Base-by-base conservation (phyloP, 2,329 filamentous ascomycete species). In the Madurella fahalii region DNA sequence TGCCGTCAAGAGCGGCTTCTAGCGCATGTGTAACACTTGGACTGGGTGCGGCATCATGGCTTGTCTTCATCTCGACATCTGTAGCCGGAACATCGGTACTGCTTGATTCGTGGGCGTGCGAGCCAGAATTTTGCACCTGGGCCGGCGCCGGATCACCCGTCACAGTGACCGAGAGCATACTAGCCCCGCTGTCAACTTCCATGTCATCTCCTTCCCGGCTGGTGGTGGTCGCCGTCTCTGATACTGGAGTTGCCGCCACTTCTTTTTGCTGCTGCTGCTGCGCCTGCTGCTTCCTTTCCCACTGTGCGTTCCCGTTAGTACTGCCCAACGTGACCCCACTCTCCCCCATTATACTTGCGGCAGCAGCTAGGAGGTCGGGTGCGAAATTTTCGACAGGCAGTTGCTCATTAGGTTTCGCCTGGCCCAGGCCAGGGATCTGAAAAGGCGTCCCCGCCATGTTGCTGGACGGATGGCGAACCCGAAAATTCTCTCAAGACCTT, bases 11-110 rank as follows among this genome's bases (percentile, higher is more conserved):
- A 25, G 73, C 72, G 9, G 74, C 75, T 58, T 77, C 75, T 1
- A 77, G 68, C 1, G 74, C 74, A 30, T 69, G 63, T 4, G 73
- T 75, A 2, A 77, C 64, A 3, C 73, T 74, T 71, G 49, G 73
- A 46, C 31, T 74, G 68, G 58, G 54, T 7, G 47, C 50, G 13
- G 56, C 47, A 13, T 53, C 54, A 15, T 42, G 41, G 41, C 30
- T 39, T 5, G 32, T 43, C 31, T 52, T 44, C 40, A 52, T 50
- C 18, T 52, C 45, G 41, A 40, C 16, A 13, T 54, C 56, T 15
- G 32, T 25, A 5, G 31, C 25, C 13, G 50, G 47, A 16, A 7
- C 30, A 15, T 37, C 34, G 5, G 17, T 12, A 9, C 5, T 31
- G 4, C n/a, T 52, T 1, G 40, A 4, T 3, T 43, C 40, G 49